Evolutionary conservation across 768 basidiomycete species (phyloP), one percentile per base, ranked within the genome.

Genomic region (Fistulinella prunicolor): DNA sequence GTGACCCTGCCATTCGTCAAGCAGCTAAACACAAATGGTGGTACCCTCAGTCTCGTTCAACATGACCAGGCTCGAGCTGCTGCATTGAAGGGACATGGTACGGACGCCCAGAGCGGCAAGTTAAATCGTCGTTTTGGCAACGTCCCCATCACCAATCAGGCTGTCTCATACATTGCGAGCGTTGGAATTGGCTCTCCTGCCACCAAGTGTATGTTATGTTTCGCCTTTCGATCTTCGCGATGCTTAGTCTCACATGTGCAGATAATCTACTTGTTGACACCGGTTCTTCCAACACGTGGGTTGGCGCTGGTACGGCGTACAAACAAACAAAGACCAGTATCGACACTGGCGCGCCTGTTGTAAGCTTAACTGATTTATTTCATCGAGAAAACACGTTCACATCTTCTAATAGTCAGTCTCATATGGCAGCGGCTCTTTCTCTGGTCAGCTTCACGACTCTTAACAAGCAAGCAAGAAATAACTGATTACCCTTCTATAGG

Each of bases 201-300:
- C 17, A 82, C 80, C 6, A 64, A 55, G 17, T 83, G 81, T 79
- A 54, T 55, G 73, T 51, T 38, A 16, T 37, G 16, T 10, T 24
- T 30, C 20, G 16, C 21, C 26, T 40, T 20, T 10, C 19, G n/a
- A n/a, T 13, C 29, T 28, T 42, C 23, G 19, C 6, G 10, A 7
- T 23, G 34, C 21, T 53, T 28, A 46, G 42, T 35, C 44, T 39
- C 26, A 32, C 26, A 9, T 21, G 17, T 38, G 36, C 51, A 85
- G 82, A 79, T 59, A 44, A 60, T 4, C 72, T 86, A 38, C 57
- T 85, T 43, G 67, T 85, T 44, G 83, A 85, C 58, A 83, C 83
- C 3, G 42, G 64, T 30, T 82, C 81, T 64, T 83, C 84, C n/a
- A 86, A 85, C 68, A 86, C 83, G 20, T 86, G 84, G 83, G 70